Conservation (phyloP, 225 moss, liverwort and hornwort species). For the Asterella californica region DNA sequence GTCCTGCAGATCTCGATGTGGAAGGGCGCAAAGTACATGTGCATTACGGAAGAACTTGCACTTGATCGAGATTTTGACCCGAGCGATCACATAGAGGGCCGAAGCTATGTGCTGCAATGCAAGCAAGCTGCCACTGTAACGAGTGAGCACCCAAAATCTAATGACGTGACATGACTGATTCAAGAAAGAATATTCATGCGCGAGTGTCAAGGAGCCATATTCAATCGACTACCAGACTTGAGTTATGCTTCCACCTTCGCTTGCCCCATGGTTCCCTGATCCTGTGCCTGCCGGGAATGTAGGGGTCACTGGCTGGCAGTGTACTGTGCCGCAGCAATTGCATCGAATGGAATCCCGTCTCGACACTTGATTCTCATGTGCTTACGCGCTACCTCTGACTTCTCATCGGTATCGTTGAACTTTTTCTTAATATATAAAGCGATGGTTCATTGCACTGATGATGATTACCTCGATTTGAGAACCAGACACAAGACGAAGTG, state of each 20-base stretch:
- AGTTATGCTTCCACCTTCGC: background rate
- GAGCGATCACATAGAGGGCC: background rate
- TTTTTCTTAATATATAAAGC: background rate
- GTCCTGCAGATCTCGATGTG: background rate
- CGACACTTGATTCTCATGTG: background rate
- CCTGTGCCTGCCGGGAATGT: background rate
- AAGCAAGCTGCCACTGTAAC: background rate
- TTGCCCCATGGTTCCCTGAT: background rate
- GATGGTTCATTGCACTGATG: background rate
- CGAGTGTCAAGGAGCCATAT: background rate
- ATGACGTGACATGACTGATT: background rate
- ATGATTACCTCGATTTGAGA: background rate
- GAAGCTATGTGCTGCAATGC: background rate
- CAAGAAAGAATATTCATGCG: background rate
- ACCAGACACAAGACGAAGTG: no score
- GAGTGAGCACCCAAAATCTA: background rate
- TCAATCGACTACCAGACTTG: background rate
- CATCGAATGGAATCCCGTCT: background rate
- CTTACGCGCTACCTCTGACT: background rate
- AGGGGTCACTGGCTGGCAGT: background rate
- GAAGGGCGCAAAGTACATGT: background rate
- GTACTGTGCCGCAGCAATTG: background rate
- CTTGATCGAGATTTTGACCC: background rate
- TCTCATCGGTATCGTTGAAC: background rate
- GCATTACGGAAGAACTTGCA: background rate